A percentile compares a stretch with the other conserved stretches of the same genome.
Evolutionary conservation across 208 protist genomes (phyloP).

Genomic region (Crithidia acanthocephali): DNA sequence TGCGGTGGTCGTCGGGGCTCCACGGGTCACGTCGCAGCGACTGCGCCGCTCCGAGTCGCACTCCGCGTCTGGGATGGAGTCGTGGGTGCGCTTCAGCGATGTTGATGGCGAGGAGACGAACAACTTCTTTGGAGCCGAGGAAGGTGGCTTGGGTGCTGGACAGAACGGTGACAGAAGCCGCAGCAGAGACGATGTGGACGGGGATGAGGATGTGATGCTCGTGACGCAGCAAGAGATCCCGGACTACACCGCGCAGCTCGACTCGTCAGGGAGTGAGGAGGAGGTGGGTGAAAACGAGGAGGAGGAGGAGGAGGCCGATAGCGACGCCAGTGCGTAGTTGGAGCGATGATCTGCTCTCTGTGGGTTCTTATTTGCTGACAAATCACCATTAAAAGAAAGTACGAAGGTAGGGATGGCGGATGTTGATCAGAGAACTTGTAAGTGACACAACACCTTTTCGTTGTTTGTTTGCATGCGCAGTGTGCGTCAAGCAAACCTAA

Average conservation of each 20-base stretch:
- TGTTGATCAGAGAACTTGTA: too few species aligned
- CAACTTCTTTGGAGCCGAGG: not conserved
- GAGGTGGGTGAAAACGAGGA: not conserved
- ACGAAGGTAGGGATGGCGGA: too few species aligned
- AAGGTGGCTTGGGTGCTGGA: not conserved
- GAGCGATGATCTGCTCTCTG: too few species aligned
- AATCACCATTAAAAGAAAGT: too few species aligned
- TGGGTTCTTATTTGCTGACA: too few species aligned
- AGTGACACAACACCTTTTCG: too few species aligned
- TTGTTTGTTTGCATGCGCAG: too few species aligned
- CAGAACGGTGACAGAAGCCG: not conserved
- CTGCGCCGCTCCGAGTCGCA: conserved; percentile 21
- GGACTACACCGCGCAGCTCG: conserved; percentile 23
- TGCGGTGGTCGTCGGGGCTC: not conserved
- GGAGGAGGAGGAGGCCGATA: not conserved
- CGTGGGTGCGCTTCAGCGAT: conserved; percentile 28
- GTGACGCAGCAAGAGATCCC: conserved; percentile 73
- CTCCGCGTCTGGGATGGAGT: conserved; percentile 19
- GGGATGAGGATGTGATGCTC: conserved; percentile 42
- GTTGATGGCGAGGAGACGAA: conserved; percentile 11
- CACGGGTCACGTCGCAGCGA: conserved; percentile 16
- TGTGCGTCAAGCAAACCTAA: too few species aligned
- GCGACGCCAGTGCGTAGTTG: too few species aligned
- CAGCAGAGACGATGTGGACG: not conserved
- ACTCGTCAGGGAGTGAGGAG: conserved; percentile 4